phyloP scores from a whole-genome alignment of 2,329 filamentous ascomycete species.

The Aureobasidium uvarum region DNA sequence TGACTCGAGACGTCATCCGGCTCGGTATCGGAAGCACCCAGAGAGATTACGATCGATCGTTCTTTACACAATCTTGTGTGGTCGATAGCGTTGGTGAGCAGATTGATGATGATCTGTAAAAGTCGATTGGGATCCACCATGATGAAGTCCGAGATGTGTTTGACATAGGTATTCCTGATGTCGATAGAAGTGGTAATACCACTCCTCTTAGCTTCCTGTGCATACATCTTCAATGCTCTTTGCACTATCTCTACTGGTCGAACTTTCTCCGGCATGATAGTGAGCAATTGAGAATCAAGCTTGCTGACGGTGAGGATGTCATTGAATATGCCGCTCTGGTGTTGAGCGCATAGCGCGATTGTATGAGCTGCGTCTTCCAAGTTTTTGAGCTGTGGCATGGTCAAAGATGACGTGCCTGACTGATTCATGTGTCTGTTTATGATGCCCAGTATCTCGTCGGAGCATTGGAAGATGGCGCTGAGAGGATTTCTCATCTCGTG shows the following conservation, averaged over 20 bases:
- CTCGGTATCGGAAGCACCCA: constrained; percentile 5
- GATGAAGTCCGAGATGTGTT: constrained; percentile 29
- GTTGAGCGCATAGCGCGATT: constrained; percentile 36
- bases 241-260: constrained; percentile 27
- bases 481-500: constrained; percentile 37
- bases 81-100: constrained; percentile 35
- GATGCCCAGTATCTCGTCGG: constrained; percentile 36
- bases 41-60: constrained; percentile 17
- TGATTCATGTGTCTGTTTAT: background rate
- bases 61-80: constrained; percentile 28
- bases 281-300: constrained; percentile 30
- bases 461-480: constrained; percentile 39
- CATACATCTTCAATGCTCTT: constrained; percentile 32
- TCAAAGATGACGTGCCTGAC: background rate
- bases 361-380: constrained; percentile 33
- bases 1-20: background rate
- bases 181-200: constrained; percentile 22
- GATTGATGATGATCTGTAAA: constrained; percentile 37
- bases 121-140: constrained; percentile 36
- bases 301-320: constrained; percentile 47
- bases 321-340: constrained; percentile 46
- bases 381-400: constrained; percentile 33
- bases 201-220: constrained; percentile 28
- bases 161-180: background rate
- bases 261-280: constrained; percentile 25